Conservation (phyloP, 2,329 filamentous ascomycete genomes). For the Sclerotinia minor region DNA sequence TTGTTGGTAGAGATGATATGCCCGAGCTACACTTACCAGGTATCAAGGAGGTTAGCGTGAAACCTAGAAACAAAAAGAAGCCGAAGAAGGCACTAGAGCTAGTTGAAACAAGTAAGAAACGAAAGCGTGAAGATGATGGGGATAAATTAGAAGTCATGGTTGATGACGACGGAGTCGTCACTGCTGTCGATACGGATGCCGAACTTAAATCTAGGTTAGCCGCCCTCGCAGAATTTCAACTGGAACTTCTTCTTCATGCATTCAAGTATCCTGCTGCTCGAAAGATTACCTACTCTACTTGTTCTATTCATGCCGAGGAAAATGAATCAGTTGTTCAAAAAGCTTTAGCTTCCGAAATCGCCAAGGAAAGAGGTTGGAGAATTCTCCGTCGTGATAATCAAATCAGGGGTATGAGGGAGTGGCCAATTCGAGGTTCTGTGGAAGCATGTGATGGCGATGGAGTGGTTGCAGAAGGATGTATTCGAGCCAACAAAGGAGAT, state of each 20-base stretch:
- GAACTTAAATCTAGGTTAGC: constrained; percentile 65
- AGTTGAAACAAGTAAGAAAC: constrained; percentile 35
- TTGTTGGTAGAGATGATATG: constrained; percentile 82
- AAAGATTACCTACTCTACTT: constrained; percentile 89
- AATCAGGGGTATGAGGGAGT: constrained; percentile 71
- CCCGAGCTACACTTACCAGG: constrained; percentile 63
- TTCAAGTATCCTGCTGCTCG: constrained; percentile 74
- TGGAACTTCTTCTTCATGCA: constrained; percentile 78
- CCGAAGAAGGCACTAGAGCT: constrained; percentile 30
- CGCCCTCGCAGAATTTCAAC: constrained; percentile 78
- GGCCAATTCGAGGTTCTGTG: constrained; percentile 63
- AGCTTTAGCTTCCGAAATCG: constrained; percentile 68
- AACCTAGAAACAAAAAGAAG: constrained; percentile 39
- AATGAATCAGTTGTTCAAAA: constrained; percentile 82
- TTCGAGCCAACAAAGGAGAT: constrained; percentile 79
- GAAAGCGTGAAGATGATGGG: constrained; percentile 39
- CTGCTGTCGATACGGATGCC: constrained; percentile 52
- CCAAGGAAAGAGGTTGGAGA: constrained; percentile 69
- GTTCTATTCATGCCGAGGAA: constrained; percentile 82
- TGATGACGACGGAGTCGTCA: constrained; percentile 59
- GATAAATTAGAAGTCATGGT: constrained; percentile 43
- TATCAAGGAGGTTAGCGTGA: constrained; percentile 33
- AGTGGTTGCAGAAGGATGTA: constrained; percentile 69
- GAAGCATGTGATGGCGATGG: constrained; percentile 52
- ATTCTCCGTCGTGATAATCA: constrained; percentile 73